Conservation (phyloP, 192 early-diverging fungal species). For the Funneliformis geosporum region DNA sequence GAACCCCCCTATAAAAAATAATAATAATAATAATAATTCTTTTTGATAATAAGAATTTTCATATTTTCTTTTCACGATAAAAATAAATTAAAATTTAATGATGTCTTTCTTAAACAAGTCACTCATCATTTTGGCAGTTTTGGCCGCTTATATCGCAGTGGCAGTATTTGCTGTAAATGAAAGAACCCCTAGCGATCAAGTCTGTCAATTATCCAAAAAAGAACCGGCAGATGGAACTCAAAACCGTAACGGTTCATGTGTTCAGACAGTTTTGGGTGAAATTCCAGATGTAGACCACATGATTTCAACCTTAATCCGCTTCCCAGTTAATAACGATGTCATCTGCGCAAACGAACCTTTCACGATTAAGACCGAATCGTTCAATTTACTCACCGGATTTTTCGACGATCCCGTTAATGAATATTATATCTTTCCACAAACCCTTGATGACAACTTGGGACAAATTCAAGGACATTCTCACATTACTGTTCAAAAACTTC, state of each 20-base stretch:
- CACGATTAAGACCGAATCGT: neutral
- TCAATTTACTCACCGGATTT: neutral
- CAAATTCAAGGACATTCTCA: neutral
- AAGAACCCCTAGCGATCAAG: neutral
- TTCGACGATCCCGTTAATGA: conserved; percentile 3
- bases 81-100: neutral
- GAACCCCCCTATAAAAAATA: too few relatives aligned
- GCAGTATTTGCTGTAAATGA: neutral
- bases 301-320: neutral
- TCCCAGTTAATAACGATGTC: neutral
- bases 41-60: too few relatives aligned
- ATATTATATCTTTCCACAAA: conserved; percentile 9
- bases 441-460: neutral
- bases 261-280: neutral
- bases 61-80: neutral
- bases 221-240: neutral
- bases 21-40: too few relatives aligned
- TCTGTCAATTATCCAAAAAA: neutral
- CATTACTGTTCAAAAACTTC: neutral
- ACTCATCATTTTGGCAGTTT: neutral
- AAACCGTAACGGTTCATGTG: neutral
- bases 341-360: neutral
- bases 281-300: neutral
- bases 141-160: neutral
- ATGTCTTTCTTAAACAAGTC: neutral